A percentile compares a stretch with the other conserved stretches of the same genome.
These are phyloP conservation scores for Otatea glauca DNA, from an alignment of 176 grass and related monocot species.

Conservation along the genomic window DNA sequence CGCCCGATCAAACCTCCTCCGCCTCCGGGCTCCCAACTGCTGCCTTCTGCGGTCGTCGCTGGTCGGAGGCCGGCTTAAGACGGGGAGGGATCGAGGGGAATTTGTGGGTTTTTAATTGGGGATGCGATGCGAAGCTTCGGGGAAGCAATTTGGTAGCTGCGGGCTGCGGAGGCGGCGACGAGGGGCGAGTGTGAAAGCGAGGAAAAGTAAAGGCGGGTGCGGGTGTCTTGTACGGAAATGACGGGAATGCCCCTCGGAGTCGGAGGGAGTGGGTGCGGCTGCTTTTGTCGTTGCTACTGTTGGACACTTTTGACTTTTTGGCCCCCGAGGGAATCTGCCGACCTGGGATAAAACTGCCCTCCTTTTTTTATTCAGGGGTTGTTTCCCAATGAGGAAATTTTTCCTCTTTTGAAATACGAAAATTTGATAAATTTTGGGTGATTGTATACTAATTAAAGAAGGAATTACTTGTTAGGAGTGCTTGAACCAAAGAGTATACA, in stretches of 20 bases:
- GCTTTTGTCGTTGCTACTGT: neutral
- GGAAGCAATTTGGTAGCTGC: constrained; percentile 30
- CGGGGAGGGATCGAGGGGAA: constrained; percentile 7
- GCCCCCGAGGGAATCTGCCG: neutral
- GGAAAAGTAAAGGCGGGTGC: neutral
- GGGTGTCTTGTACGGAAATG: neutral
- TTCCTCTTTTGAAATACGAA: too few species aligned
- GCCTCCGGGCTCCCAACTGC: neutral
- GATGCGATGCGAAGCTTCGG: constrained; percentile 34
- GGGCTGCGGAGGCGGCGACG: neutral
- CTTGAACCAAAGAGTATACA: too few species aligned
- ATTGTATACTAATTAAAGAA: too few species aligned
- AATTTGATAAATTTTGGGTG: too few species aligned
- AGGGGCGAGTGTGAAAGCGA: constrained; percentile 25
- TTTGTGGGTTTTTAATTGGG: neutral
- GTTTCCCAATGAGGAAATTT: too few species aligned
- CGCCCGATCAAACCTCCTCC: neutral
- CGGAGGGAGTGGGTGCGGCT: too few species aligned
- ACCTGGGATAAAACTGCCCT: neutral
- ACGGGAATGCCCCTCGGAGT: constrained; percentile 12
- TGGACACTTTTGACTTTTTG: constrained; percentile 26
- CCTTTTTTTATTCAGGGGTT: too few species aligned
- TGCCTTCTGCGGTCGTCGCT: neutral
- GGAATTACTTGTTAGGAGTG: too few species aligned
- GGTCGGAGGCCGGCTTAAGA: constrained; percentile 37